A percentile compares a stretch with the other conserved stretches of the same genome.
Conservation (phyloP, 768 basidiomycete species). For the Fibroporia radiculosa region DNA sequence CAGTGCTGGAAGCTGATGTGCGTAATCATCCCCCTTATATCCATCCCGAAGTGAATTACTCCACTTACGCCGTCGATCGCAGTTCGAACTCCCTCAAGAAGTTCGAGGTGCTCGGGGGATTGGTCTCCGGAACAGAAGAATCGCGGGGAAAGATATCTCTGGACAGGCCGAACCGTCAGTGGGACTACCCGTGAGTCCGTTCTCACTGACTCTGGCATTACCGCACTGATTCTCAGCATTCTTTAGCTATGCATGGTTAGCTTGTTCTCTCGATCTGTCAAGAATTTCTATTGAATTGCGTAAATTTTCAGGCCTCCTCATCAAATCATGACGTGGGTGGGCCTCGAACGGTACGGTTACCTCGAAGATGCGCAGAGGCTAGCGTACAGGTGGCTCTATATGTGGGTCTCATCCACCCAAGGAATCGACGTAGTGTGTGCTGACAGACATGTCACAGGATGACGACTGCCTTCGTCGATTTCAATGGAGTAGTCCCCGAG, state of each 20-base stretch:
- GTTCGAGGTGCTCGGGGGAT: conserved; percentile 92
- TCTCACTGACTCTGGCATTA: background rate
- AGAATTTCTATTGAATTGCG: conserved; percentile 8
- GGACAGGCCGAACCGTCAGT: conserved; percentile 95
- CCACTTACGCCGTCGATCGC: conserved; percentile 7
- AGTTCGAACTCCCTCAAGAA: conserved; percentile 85
- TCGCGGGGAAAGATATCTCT: conserved; percentile 93
- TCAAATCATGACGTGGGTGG: conserved; percentile 99
- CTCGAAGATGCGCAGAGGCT: conserved; percentile 88
- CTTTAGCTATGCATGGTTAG: conserved; percentile 60
- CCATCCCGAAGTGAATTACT: conserved; percentile 10
- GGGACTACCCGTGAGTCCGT: conserved; percentile 86
- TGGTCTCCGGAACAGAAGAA: conserved; percentile 95
- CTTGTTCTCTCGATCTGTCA: conserved; percentile 3
- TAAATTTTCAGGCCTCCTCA: conserved; percentile 71
- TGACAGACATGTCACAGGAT: conserved; percentile 43
- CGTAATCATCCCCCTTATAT: conserved; percentile 25
- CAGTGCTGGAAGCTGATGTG: conserved; percentile 93
- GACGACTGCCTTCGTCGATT: conserved; percentile 92
- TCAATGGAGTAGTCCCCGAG: conserved; percentile 97
- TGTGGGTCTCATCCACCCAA: conserved; percentile 41
- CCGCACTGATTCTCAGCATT: conserved; percentile 10
- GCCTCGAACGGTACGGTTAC: conserved; percentile 93
- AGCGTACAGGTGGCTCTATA: conserved; percentile 96
- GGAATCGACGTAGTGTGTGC: background rate